Conservation (phyloP, 148 eudicot genomes). For the Simmondsia chinensis region DNA sequence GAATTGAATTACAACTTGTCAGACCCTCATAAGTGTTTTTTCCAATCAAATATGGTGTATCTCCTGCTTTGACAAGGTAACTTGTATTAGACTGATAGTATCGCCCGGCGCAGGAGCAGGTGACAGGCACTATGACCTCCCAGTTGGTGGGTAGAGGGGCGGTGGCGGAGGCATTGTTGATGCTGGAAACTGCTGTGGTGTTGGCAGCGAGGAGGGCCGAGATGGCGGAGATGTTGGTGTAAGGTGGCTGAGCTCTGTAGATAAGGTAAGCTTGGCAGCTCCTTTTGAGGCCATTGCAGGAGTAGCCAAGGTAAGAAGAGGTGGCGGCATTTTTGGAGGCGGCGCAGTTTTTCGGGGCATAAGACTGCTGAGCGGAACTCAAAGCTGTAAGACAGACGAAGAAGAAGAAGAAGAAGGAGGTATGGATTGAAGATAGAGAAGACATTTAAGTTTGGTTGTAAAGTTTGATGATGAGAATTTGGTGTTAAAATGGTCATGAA, state of each 20-base stretch:
- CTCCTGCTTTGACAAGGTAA: conserved; percentile 13
- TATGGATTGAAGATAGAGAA: neutral
- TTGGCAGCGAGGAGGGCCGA: conserved; percentile 32
- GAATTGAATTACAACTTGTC: conserved; percentile 57
- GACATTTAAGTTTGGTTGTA: conserved; percentile 2
- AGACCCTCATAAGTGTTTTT: conserved; percentile 56
- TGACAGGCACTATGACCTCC: conserved; percentile 57
- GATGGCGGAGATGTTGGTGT: conserved; percentile 45
- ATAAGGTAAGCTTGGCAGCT: conserved; percentile 64
- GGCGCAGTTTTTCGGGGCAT: conserved; percentile 27
- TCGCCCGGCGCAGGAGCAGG: conserved; percentile 65
- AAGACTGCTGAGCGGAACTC: conserved; percentile 59
- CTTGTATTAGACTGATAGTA: conserved; percentile 59
- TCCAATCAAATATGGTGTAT: conserved; percentile 26
- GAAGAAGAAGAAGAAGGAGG: conserved; percentile 7
- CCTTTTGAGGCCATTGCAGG: conserved; percentile 54
- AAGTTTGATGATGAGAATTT: too few species aligned
- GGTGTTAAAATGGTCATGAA: too few species aligned
- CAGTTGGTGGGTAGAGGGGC: conserved; percentile 24
- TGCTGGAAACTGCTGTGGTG: conserved; percentile 23
- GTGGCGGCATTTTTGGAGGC: conserved; percentile 11
- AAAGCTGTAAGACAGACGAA: conserved; percentile 5
- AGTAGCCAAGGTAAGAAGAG: conserved; percentile 49
- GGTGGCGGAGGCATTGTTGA: conserved; percentile 31
- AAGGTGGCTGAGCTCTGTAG: conserved; percentile 44